Evolutionary conservation across 2,329 filamentous ascomycete species (phyloP), one percentile per base, ranked within the genome.

Genomic region (Diaporthe nobilis): DNA sequence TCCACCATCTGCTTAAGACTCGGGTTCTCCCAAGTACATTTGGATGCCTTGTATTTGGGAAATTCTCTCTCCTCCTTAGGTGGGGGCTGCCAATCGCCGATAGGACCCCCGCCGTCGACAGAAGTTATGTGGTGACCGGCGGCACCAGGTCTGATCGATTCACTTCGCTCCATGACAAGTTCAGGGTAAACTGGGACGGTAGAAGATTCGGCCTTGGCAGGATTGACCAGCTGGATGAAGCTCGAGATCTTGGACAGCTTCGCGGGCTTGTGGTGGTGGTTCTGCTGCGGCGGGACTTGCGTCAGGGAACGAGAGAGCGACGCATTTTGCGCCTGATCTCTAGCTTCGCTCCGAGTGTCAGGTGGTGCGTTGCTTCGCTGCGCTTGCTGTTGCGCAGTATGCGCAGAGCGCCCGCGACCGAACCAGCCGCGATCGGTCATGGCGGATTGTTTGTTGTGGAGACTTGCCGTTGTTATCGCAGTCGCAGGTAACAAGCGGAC

Each of bases 1-100:
- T 78, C 77, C 44, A 78, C 57, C 73, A 78, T 78, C 67, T 77
- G 77, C 39, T 58, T 65, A 10, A 77, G 73, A 37, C n/a, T 75
- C 34, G 77, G 75, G n/a, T 75, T 77, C 70, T 73, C 55, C 72
- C 72, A 78, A 49, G 57, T 75, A n/a, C 55, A n/a, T 25, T 75
- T 67, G 28, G 72, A 31, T 25, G 42, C 25, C 10, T 58, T 76
- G 70, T 70, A 73, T 47, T 57, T 47, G 49, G 57, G 39, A 28
- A 34, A 70, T 1, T 53, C 31, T 22, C 57, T 49, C 37, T 60
- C 37, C 20, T 31, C n/a, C 25, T 42, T 63, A 34, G 13, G 20
- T 6, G 28, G 20, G n/a, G 49, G 47, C 17, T 22, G 47, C 65
- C 65, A 70, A 22, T 55, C 65, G 34, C 65, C 65, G 22, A 70